Evolutionary conservation across 306 rosid species (phyloP).

Genomic region (Trifolium subterraneum): DNA sequence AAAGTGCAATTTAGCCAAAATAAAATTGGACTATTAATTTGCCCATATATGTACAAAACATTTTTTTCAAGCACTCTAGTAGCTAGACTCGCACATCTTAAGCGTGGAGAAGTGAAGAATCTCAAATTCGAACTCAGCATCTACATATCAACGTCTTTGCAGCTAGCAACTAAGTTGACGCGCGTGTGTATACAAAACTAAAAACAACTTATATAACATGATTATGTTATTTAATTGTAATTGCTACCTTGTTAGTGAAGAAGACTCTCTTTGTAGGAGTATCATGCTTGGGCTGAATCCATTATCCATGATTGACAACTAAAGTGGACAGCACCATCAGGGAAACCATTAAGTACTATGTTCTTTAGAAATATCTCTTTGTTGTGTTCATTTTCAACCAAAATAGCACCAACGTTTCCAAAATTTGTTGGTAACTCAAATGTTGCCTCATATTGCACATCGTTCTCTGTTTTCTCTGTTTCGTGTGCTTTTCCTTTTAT

Average conservation of each 20-base stretch:
- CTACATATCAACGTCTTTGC: too few relatives aligned
- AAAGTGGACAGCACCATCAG: conserved; percentile 36
- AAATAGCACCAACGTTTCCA: conserved; percentile 49
- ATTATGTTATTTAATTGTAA: too few relatives aligned
- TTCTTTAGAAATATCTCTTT: conserved; percentile 34
- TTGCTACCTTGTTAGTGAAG: conserved; percentile 48
- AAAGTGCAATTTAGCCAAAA: too few relatives aligned
- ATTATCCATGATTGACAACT: conserved; percentile 53
- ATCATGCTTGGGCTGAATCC: conserved; percentile 45
- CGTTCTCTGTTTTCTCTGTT: not conserved
- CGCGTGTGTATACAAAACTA: too few relatives aligned
- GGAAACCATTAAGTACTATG: conserved; percentile 43
- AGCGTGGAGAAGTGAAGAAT: too few relatives aligned
- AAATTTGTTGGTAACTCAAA: conserved; percentile 37
- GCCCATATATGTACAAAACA: too few relatives aligned
- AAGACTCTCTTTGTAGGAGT: conserved; percentile 39
- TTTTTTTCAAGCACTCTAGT: too few relatives aligned
- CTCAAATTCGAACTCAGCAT: too few relatives aligned
- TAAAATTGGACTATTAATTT: not conserved
- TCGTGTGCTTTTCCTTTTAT: conserved; percentile 1
- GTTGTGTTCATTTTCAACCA: conserved; percentile 31
- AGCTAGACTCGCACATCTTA: too few relatives aligned
- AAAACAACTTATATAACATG: too few relatives aligned
- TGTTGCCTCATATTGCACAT: conserved; percentile 12
- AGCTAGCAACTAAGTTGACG: too few relatives aligned